Base-by-base conservation (phyloP, 2,329 filamentous ascomycete genomes). In the Aureobasidium vineae region DNA sequence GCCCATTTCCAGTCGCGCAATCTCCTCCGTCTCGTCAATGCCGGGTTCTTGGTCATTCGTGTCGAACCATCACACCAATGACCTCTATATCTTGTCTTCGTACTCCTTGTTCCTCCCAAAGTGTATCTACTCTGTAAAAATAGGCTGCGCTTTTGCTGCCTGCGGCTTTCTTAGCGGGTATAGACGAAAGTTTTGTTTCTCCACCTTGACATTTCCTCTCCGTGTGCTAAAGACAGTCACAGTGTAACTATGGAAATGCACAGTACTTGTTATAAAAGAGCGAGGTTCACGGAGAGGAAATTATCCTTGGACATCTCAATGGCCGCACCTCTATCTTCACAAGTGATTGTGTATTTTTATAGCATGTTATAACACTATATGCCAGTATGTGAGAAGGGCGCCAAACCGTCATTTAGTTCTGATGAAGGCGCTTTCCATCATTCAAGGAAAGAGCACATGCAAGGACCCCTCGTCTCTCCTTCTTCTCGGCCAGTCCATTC, bases 61-160 rank as follows among this genome's bases (percentile, higher is more conserved):
- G 31, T 52, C 41, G 15, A 21, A 31, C 23, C 16, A 43, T 43
- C 16, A 31, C 26, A 28, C n/a, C 33, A 28, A 52, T 19, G 41
- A 21, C 36, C 31, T 23, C 28, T 26, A 41, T n/a, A 26, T 60
- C 45, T 45, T 40, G 26, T 50, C 23, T 15, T 11, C 52, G 7
- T 47, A 16, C 28, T 49, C 40, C 43, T 28, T 36, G 21, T 31
- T 52, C 31, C 21, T 50, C 7, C 33, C 47, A 43, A 53, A 43
- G 33, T 66, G 57, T 66, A 66, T 66, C 57, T 66, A 66, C 45
- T 57, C 64, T 66, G 56, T 66, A 57, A 66, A 57, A 52, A 66
- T 56, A 63, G 38, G 45, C 47, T 26, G 61, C 61, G 23, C 19
- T 41, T 65, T 23, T 57, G 52, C 63, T 36, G 31, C 52, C 16